Percentiles rank a stretch among this genome's conserved stretches.
Conservation (phyloP, 2,329 filamentous ascomycete genomes). For the Xylaria sp. region DNA sequence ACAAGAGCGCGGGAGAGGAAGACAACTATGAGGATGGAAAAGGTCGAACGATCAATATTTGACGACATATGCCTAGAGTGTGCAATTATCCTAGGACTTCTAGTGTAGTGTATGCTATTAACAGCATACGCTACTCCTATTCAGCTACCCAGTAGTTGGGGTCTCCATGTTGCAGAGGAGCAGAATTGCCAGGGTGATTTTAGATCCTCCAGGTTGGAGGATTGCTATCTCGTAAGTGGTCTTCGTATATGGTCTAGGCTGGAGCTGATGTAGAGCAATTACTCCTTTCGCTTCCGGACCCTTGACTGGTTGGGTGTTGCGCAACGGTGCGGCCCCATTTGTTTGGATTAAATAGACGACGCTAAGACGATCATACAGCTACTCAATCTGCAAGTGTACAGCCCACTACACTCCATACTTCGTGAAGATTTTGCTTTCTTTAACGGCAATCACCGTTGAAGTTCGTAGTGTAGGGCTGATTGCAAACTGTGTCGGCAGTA, state of each 20-base stretch:
- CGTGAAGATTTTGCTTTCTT: neutral
- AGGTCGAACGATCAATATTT: conserved; percentile 3
- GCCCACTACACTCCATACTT: neutral
- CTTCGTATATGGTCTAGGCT: conserved; percentile 12
- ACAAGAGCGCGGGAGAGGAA: neutral
- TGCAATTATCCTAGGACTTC: neutral
- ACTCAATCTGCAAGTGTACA: no score
- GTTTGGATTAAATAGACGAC: neutral
- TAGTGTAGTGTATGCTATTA: neutral
- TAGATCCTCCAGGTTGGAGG: neutral
- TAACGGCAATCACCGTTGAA: neutral
- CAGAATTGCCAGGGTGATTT: neutral
- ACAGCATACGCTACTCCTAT: neutral
- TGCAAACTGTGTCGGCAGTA: neutral
- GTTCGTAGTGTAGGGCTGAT: neutral
- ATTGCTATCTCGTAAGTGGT: neutral
- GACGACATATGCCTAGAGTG: neutral
- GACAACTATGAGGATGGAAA: neutral
- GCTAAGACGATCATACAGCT: neutral
- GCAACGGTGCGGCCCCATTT: conserved; percentile 4
- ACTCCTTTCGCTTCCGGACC: neutral
- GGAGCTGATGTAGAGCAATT: conserved; percentile 5
- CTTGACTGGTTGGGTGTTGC: conserved; percentile 5
- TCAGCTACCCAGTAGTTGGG: neutral
- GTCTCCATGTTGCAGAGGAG: conserved; percentile 2